Percentiles rank a stretch among this genome's conserved stretches.
These are phyloP conservation scores for Pholiota molesta DNA, from an alignment of 768 basidiomycete genomes.

Conservation along the genomic window DNA sequence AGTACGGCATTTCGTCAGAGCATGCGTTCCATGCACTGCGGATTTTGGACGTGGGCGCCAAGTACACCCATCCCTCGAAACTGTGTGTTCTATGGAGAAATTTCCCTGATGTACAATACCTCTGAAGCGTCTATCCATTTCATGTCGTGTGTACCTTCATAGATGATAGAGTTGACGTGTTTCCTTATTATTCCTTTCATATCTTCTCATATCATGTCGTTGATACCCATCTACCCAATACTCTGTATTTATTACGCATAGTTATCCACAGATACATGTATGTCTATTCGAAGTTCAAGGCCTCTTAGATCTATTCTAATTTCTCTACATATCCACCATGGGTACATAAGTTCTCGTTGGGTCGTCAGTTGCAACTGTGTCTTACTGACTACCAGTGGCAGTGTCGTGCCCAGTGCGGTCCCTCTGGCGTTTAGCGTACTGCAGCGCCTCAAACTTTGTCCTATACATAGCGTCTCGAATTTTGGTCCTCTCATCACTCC, in stretches of 20 bases:
- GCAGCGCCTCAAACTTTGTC: slow-evolving; percentile 36
- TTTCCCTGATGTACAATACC: neutral
- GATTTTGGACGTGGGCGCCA: neutral
- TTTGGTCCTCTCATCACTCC: slow-evolving; percentile 36
- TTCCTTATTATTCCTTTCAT: neutral
- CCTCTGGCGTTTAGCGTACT: slow-evolving; percentile 12
- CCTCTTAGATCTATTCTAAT: too few relatives aligned
- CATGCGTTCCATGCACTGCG: neutral
- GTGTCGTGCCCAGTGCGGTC: neutral
- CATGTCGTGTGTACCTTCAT: neutral
- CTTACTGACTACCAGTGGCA: neutral
- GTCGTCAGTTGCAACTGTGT: too few relatives aligned
- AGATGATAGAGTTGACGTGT: neutral
- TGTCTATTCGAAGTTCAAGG: too few relatives aligned
- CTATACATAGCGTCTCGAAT: slow-evolving; percentile 38
- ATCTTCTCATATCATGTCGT: neutral
- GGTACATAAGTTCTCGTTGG: too few relatives aligned
- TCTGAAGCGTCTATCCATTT: neutral
- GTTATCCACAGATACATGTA: neutral
- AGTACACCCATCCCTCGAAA: neutral
- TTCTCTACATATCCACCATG: too few relatives aligned
- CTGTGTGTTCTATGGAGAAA: neutral
- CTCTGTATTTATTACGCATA: neutral
- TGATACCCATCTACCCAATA: neutral
- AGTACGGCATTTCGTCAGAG: neutral